Evolutionary conservation across 2,329 filamentous ascomycete genomes (phyloP).

Genomic region (Macroventuria anomochaeta): DNA sequence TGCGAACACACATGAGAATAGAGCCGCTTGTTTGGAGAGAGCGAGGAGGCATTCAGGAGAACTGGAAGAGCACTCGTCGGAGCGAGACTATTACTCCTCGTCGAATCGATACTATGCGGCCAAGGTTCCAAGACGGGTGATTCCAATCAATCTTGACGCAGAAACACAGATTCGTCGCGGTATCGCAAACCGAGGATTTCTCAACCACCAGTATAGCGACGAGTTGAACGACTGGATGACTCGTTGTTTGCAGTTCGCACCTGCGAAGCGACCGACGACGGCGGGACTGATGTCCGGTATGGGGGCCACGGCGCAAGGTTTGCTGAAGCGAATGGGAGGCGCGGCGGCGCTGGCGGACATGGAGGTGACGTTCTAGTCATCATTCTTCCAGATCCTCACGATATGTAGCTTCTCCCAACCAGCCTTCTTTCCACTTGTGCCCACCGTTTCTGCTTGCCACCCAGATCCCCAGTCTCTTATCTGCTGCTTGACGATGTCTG

Average conservation of each 20-base stretch:
- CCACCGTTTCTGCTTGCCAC: slow-evolving; percentile 81
- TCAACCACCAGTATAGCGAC: slow-evolving; percentile 32
- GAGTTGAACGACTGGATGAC: slow-evolving; percentile 37
- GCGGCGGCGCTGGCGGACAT: slow-evolving; percentile 26
- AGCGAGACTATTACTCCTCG: not conserved
- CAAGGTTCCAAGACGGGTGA: slow-evolving; percentile 25
- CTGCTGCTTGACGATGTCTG: slow-evolving; percentile 71
- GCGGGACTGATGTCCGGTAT: slow-evolving; percentile 21
- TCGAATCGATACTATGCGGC: slow-evolving; percentile 24
- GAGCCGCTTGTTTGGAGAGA: not conserved
- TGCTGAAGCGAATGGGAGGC: slow-evolving; percentile 28
- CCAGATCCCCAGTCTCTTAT: slow-evolving; percentile 63
- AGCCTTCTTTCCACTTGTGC: slow-evolving; percentile 81
- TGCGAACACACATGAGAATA: slow-evolving; percentile 6
- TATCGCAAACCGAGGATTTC: not conserved
- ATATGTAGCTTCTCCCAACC: slow-evolving; percentile 96
- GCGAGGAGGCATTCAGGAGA: not conserved
- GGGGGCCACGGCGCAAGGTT: slow-evolving; percentile 16
- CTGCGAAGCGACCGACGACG: slow-evolving; percentile 20
- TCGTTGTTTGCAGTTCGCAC: slow-evolving; percentile 15
- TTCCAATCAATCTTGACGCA: slow-evolving; percentile 31
- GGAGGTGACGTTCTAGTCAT: slow-evolving; percentile 21
- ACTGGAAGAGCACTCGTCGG: slow-evolving; percentile 4
- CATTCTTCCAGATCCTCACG: slow-evolving; percentile 76
- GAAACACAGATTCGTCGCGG: slow-evolving; percentile 18